Conservation (phyloP, 352 stramenopile species). For the Pythium rishiriense region DNA sequence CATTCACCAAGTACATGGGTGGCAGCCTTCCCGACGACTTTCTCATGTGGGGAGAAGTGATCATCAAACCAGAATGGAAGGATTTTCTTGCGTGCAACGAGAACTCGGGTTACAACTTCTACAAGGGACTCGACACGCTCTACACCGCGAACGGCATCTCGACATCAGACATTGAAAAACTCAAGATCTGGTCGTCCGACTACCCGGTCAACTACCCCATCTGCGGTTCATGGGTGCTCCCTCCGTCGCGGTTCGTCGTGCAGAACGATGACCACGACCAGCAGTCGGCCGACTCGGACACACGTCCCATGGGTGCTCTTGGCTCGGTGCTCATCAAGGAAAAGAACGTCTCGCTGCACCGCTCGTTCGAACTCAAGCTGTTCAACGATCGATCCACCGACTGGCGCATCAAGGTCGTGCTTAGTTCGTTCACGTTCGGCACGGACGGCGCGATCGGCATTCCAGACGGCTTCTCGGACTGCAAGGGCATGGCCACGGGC, state of each 20-base stretch:
- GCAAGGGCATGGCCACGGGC: slow-evolving; percentile 29
- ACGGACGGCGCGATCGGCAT: slow-evolving; percentile 46
- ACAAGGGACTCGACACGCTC: slow-evolving; percentile 47
- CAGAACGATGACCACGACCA: slow-evolving; percentile 83
- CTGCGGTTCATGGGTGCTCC: slow-evolving; percentile 68
- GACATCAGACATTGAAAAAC: slow-evolving; percentile 53
- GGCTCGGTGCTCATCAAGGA: slow-evolving; percentile 60
- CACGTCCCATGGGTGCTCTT: slow-evolving; percentile 54
- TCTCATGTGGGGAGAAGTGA: slow-evolving; percentile 53
- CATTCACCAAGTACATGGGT: slow-evolving; percentile 57
- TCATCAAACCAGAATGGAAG: slow-evolving; percentile 38
- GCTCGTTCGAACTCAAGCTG: slow-evolving; percentile 56
- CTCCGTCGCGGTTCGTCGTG: slow-evolving; percentile 58
- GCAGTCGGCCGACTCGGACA: slow-evolving; percentile 46
- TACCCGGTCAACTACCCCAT: slow-evolving; percentile 60
- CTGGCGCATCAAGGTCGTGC: slow-evolving; percentile 68
- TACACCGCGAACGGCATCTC: slow-evolving; percentile 51
- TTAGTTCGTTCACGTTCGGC: slow-evolving; percentile 69
- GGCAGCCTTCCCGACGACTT: slow-evolving; percentile 61
- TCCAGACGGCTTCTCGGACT: slow-evolving; percentile 39
- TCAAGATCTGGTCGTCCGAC: slow-evolving; percentile 80
- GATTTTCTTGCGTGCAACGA: slow-evolving; percentile 54
- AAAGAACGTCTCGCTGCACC: slow-evolving; percentile 49
- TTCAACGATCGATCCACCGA: slow-evolving; percentile 53
- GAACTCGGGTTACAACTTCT: slow-evolving; percentile 64